Evolutionary conservation across 2,329 filamentous ascomycete genomes (phyloP).

Genomic region (Aspergillus calidoustus): DNA sequence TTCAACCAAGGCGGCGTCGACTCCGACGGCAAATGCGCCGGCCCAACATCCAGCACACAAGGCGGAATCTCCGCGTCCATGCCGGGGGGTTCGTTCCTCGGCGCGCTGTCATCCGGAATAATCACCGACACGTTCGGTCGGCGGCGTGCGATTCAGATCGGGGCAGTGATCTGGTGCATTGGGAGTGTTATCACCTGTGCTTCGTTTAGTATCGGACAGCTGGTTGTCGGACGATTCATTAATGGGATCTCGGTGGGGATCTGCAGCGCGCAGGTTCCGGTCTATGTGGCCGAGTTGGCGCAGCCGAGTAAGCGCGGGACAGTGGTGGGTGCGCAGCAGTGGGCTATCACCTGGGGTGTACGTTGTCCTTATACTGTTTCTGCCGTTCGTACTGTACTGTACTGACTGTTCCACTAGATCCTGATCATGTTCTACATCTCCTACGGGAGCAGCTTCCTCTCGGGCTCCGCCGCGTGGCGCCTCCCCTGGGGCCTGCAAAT

Average conservation of each 20-base stretch:
- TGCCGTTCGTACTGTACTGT: neutral
- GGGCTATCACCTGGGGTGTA: conserved; percentile 71
- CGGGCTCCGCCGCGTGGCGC: conserved; percentile 62
- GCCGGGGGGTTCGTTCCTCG: conserved; percentile 73
- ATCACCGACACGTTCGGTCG: conserved; percentile 61
- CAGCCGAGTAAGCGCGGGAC: conserved; percentile 61
- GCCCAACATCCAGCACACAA: conserved; percentile 57
- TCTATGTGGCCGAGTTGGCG: conserved; percentile 72
- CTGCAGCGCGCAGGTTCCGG: conserved; percentile 70
- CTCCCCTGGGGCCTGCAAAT: conserved; percentile 69
- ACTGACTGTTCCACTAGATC: conserved; percentile 43
- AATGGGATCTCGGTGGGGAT: conserved; percentile 76
- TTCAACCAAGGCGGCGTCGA: conserved; percentile 67
- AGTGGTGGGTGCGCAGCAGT: conserved; percentile 74
- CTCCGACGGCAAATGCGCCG: conserved; percentile 46
- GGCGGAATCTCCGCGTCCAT: conserved; percentile 74
- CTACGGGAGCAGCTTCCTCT: conserved; percentile 64
- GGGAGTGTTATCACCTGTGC: conserved; percentile 63
- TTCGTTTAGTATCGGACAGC: conserved; percentile 68
- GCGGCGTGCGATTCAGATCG: conserved; percentile 56
- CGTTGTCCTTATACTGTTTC: neutral
- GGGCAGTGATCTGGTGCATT: conserved; percentile 55
- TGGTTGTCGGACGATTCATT: conserved; percentile 70
- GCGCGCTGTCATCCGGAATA: conserved; percentile 59
- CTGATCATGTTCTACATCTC: conserved; percentile 72